These are phyloP conservation scores for Corymbia maculata DNA, from an alignment of 345 rosid species.

Conservation along the genomic window DNA sequence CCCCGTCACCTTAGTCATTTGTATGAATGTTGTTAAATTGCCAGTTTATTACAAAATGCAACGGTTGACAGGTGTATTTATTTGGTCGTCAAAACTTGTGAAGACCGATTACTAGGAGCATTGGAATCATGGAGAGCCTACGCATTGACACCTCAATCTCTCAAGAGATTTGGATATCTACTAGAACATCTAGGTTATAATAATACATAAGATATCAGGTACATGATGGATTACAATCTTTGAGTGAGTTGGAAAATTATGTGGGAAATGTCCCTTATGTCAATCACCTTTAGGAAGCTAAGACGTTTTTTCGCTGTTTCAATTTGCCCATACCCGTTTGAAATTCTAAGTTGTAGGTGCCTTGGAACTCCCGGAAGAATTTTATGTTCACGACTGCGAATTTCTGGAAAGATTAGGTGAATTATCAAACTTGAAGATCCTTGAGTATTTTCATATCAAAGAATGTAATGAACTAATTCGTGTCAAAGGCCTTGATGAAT, in stretches of 20 bases:
- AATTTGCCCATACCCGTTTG: background rate
- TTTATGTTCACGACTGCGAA: background rate
- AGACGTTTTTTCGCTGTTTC: background rate
- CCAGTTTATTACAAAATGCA: fast-evolving
- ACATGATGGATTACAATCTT: background rate
- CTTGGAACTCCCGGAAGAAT: background rate
- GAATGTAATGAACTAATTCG: background rate
- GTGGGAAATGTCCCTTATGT: background rate
- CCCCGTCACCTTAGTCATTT: fast-evolving
- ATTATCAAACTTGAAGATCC: background rate
- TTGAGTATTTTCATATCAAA: background rate
- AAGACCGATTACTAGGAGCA: background rate
- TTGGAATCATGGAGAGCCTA: background rate
- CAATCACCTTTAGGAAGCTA: background rate
- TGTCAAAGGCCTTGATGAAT: background rate
- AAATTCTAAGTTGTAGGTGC: background rate
- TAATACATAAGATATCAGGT: background rate
- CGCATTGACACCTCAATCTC: background rate
- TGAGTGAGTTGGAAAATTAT: background rate
- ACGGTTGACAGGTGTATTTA: background rate
- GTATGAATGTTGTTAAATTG: too few species aligned
- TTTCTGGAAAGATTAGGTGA: background rate
- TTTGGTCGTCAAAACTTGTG: fast-evolving
- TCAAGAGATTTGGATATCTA: background rate
- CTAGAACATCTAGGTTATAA: background rate